These are phyloP conservation scores for Phytopythium sindhum DNA, from an alignment of 352 stramenopile genomes.

Conservation along the genomic window DNA sequence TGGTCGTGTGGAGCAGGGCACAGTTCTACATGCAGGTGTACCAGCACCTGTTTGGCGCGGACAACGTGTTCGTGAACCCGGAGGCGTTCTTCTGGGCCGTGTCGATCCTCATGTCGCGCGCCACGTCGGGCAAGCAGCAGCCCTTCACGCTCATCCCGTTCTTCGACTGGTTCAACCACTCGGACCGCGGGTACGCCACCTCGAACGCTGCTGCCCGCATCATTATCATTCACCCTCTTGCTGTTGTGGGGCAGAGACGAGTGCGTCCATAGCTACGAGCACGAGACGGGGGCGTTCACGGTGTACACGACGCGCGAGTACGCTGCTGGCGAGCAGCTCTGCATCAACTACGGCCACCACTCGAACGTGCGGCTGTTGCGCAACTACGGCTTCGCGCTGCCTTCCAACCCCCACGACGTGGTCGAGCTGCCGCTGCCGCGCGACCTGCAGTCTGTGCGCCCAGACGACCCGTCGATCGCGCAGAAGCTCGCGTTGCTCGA, in stretches of 20 bases:
- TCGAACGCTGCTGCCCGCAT: background rate
- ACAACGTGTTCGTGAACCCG: conserved; percentile 43
- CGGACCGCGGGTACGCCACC: conserved; percentile 37
- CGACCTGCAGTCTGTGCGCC: conserved; percentile 30
- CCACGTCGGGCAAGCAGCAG: conserved; percentile 66
- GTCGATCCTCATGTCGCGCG: conserved; percentile 75
- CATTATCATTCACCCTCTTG: background rate
- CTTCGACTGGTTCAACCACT: conserved; percentile 88
- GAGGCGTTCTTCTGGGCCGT: conserved; percentile 83
- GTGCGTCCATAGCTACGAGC: conserved; percentile 60
- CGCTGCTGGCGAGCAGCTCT: conserved; percentile 61
- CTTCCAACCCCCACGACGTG: conserved; percentile 40
- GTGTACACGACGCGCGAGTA: conserved; percentile 62
- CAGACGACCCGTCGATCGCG: conserved; percentile 22
- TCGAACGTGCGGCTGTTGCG: conserved; percentile 63
- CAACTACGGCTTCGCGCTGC: conserved; percentile 76
- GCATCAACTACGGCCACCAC: conserved; percentile 78
- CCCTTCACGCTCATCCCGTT: conserved; percentile 83
- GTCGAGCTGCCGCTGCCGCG: conserved; percentile 35
- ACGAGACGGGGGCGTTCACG: conserved; percentile 44
- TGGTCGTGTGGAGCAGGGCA: conserved; percentile 21
- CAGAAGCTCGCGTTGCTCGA: conserved; percentile 40
- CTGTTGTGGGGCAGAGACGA: conserved; percentile 38
- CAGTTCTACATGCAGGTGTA: conserved; percentile 72
- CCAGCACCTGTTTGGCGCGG: conserved; percentile 58